These are phyloP conservation scores for Auriscalpium orientale DNA, from an alignment of 768 basidiomycete genomes.

Conservation along the genomic window DNA sequence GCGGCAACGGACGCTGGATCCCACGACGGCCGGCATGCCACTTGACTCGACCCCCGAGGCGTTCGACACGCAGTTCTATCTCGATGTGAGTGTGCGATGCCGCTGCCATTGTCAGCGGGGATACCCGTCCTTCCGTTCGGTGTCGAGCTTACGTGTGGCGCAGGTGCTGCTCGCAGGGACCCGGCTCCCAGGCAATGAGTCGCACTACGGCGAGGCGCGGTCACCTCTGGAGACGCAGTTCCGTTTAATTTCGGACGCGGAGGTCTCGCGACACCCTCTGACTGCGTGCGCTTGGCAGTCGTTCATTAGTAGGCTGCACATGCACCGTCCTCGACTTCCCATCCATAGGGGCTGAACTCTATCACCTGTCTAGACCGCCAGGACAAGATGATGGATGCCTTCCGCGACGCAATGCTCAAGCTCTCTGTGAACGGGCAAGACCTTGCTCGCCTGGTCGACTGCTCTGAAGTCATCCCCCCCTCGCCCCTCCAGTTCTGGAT, in stretches of 20 bases:
- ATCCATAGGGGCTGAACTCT: background rate
- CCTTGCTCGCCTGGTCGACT: background rate
- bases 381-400: background rate
- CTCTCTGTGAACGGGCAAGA: background rate
- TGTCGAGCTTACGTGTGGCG: no score
- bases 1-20: slow-evolving; percentile 11
- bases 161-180: slow-evolving; percentile 13
- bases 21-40: slow-evolving; percentile 2
- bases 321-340: background rate
- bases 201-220: slow-evolving; percentile 9
- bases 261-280: slow-evolving; percentile 10
- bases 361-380: background rate
- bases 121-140: background rate
- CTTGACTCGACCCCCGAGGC: slow-evolving; percentile 9
- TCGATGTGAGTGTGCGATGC: background rate
- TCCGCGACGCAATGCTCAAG: background rate
- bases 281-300: slow-evolving; percentile 14
- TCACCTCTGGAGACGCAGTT: slow-evolving; percentile 13
- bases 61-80: slow-evolving; percentile 5
- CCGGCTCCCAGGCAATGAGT: slow-evolving; percentile 8
- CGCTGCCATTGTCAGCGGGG: background rate
- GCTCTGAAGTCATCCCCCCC: background rate
- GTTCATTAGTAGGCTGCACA: slow-evolving; percentile 6
- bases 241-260: slow-evolving; percentile 15
- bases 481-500: background rate